Evolutionary conservation across 179 eudicot genomes (phyloP).

Genomic region (Corrigiola litoralis): DNA sequence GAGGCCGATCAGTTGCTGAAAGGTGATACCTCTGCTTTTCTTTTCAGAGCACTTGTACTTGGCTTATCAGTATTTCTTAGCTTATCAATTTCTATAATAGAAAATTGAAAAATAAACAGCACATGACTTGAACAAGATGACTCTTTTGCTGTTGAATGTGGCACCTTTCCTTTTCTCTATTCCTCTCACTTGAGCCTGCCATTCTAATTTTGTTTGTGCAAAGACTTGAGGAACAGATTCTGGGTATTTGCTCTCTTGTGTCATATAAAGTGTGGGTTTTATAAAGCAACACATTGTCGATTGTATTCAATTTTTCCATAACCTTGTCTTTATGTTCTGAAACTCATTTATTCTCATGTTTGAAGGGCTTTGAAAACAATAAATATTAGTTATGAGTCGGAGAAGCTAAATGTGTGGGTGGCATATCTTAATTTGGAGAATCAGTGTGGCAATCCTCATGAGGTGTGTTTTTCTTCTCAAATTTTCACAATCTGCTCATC

Average conservation of each 20-base stretch:
- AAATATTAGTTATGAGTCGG: slow-evolving; percentile 68
- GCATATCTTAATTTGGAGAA: slow-evolving; percentile 91
- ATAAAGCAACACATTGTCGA: too few relatives aligned
- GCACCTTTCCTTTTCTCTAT: too few relatives aligned
- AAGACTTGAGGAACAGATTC: too few relatives aligned
- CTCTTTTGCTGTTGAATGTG: too few relatives aligned
- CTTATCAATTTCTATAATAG: too few relatives aligned
- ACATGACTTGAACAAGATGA: too few relatives aligned
- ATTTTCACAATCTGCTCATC: neutral
- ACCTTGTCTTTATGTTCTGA: neutral
- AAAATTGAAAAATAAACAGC: neutral
- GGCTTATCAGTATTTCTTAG: too few relatives aligned
- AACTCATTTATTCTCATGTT: slow-evolving; percentile 5
- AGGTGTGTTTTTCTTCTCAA: slow-evolving; percentile 44
- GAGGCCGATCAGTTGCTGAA: slow-evolving; percentile 85
- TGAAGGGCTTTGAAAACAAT: slow-evolving; percentile 89
- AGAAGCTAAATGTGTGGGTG: slow-evolving; percentile 89
- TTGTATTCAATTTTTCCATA: too few relatives aligned
- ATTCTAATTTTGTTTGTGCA: too few relatives aligned
- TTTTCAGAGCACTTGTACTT: too few relatives aligned
- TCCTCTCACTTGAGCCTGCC: too few relatives aligned
- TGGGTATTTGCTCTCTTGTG: too few relatives aligned
- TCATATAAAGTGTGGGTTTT: neutral
- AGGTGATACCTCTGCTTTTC: slow-evolving; percentile 40
- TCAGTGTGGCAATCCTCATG: slow-evolving; percentile 72